Evolutionary conservation across 2,329 filamentous ascomycete genomes (phyloP), one percentile per base, ranked within the genome.

Genomic region (Cytospora chrysosperma): DNA sequence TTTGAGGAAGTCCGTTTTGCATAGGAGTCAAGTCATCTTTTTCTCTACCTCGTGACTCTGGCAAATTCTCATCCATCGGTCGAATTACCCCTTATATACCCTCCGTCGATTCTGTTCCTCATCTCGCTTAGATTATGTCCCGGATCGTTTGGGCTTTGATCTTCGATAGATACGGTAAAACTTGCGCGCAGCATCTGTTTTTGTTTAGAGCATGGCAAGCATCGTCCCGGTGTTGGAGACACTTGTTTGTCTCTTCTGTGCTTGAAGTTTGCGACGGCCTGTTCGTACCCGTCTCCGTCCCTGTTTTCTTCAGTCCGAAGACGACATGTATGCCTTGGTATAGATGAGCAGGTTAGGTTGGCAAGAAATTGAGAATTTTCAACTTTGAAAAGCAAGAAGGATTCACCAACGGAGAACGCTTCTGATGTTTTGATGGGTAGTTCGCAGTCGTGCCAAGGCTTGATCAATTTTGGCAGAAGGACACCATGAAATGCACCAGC

Each of bases 1-100:
- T 93, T 94, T 75, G 59, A 61, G 60, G 91, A 94, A 74, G 87
- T 92, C 28, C 85, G 83, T 47, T 92, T 89, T 74, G 77, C 75
- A 27, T 82, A 71, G 21, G 43, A 47, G 24, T 47, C n/a, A 47
- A 47, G 5, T 24, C 19, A 9, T 47, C 9, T 12, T 2, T 24
- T 7, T 24, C 4, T 5, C 9, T 47, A 43, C 40, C 19, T 24
- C 7, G 43, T 47, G 17, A 47, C n/a, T 24, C 43, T 12, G 19
- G 10, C n/a, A 13, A 24, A 24, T 24, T 19, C 43, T 24, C 17
- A 9, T 43, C 21, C 40, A 43, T 43, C 40, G 10, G 4, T 6
- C 17, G 43, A 19, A 24, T 47, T 19, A 24, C 19, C 9, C n/a
- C 1, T 5, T 21, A 49, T 32, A 61, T 61, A 61, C 51, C 59